Evolutionary conservation across 2,329 filamentous ascomycete species (phyloP).

Genomic region (Fusarium nelsonii): DNA sequence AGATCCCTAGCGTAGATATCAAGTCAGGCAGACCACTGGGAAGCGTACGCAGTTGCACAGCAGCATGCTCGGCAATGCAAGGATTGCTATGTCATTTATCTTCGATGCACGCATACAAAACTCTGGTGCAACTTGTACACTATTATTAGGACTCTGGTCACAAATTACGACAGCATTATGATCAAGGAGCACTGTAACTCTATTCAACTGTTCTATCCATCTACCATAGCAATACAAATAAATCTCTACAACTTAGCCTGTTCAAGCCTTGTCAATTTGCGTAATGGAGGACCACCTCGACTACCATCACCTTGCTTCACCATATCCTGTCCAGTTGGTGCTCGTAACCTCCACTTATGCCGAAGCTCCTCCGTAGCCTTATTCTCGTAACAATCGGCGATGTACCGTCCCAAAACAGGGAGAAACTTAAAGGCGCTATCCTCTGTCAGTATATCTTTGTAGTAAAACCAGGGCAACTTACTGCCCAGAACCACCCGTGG

Average conservation of each 20-base stretch:
- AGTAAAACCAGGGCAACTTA: neutral
- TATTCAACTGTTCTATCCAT: neutral
- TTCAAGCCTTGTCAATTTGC: conserved; percentile 44
- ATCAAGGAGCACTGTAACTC: neutral
- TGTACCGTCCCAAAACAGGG: conserved; percentile 35
- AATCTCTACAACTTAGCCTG: conserved; percentile 46
- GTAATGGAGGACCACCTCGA: conserved; percentile 47
- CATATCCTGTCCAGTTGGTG: conserved; percentile 3
- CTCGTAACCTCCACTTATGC: conserved; percentile 49
- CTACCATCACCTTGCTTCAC: conserved; percentile 49
- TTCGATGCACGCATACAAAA: neutral
- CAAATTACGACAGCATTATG: neutral
- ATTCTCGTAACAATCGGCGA: conserved; percentile 52
- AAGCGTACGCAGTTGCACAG: neutral
- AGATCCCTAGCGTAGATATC: neutral
- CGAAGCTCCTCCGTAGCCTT: conserved; percentile 47
- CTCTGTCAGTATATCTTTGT: neutral
- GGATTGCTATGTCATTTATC: neutral
- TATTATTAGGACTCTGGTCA: too few relatives aligned
- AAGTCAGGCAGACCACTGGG: neutral
- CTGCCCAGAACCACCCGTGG: conserved; percentile 55
- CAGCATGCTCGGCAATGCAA: neutral
- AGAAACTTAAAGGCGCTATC: conserved; percentile 42
- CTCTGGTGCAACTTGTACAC: too few relatives aligned
- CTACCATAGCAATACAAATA: neutral